Conservation (phyloP, 306 rosid species). For the Fragaria ananassa region DNA sequence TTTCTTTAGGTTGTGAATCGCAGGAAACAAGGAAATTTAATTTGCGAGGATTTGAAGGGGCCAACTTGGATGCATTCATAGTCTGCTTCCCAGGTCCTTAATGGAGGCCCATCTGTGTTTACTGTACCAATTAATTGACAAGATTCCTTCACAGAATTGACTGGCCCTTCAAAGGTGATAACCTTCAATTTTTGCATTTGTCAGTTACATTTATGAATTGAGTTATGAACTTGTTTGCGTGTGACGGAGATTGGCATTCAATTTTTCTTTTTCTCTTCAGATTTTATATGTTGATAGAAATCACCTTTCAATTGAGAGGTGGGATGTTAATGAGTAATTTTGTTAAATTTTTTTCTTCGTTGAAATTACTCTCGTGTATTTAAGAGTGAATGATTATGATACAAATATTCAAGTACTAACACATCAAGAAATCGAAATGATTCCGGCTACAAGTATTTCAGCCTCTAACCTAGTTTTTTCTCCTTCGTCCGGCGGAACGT, state of each 20-base stretch:
- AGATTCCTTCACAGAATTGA: constrained; percentile 11
- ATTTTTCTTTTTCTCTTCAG: not conserved
- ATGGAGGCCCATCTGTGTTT: not conserved
- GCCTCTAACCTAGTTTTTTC: no score
- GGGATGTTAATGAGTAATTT: not conserved
- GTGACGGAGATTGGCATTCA: not conserved
- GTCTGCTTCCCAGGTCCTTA: not conserved
- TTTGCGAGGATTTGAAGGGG: not conserved
- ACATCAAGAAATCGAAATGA: no score
- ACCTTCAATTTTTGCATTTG: constrained; percentile 1
- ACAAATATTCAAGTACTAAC: no score
- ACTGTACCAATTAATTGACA: not conserved
- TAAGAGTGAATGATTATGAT: no score
- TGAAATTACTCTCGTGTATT: no score
- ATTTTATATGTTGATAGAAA: not conserved
- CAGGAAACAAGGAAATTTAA: not conserved
- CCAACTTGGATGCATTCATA: constrained; percentile 1
- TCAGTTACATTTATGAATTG: not conserved
- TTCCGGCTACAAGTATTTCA: no score
- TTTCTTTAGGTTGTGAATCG: not conserved
- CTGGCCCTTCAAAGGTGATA: not conserved
- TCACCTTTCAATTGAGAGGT: not conserved
- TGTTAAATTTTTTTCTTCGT: no score
- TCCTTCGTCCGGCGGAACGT: no score
- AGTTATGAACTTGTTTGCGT: not conserved